Conservation (phyloP, 2,329 filamentous ascomycete genomes). For the Beauveria asiatica region DNA sequence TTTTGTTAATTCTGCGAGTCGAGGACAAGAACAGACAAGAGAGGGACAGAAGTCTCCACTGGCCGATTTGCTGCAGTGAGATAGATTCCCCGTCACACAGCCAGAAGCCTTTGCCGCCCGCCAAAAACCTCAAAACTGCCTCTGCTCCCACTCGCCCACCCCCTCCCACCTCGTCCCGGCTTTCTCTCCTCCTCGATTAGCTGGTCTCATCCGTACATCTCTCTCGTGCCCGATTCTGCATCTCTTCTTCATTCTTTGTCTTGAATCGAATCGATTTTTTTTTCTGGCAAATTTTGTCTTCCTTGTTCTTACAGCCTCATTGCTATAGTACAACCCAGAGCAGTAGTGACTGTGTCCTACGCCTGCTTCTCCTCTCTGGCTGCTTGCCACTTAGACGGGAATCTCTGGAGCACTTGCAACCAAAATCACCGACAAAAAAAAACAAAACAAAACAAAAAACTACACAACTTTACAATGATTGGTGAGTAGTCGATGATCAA, state of each 20-base stretch:
- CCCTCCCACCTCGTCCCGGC: slow-evolving; percentile 8
- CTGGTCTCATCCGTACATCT: slow-evolving; percentile 41
- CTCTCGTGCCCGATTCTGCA: slow-evolving; percentile 16
- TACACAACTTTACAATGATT: slow-evolving; percentile 3
- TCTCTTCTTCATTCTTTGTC: not conserved
- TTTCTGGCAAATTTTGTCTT: not conserved
- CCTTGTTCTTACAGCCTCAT: not conserved
- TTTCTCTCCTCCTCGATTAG: slow-evolving; percentile 37
- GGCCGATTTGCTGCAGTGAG: no score
- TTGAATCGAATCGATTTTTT: not conserved
- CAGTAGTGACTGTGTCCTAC: slow-evolving; percentile 6
- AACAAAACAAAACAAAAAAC: not conserved
- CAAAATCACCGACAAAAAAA: not conserved
- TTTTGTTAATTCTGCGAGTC: not conserved
- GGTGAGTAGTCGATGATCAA: not conserved
- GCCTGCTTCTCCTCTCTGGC: not conserved
- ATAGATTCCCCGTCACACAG: no score
- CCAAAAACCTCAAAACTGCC: slow-evolving; percentile 1
- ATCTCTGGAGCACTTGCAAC: not conserved
- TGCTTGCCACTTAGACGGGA: not conserved
- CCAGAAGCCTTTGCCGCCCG: not conserved
- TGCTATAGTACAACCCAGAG: not conserved
- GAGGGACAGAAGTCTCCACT: no score
- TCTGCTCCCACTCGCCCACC: slow-evolving; percentile 1
- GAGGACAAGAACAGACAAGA: no score